These are phyloP conservation scores for Micromonas pusilla DNA, from an alignment of 139 green algal genomes.

Conservation along the genomic window DNA sequence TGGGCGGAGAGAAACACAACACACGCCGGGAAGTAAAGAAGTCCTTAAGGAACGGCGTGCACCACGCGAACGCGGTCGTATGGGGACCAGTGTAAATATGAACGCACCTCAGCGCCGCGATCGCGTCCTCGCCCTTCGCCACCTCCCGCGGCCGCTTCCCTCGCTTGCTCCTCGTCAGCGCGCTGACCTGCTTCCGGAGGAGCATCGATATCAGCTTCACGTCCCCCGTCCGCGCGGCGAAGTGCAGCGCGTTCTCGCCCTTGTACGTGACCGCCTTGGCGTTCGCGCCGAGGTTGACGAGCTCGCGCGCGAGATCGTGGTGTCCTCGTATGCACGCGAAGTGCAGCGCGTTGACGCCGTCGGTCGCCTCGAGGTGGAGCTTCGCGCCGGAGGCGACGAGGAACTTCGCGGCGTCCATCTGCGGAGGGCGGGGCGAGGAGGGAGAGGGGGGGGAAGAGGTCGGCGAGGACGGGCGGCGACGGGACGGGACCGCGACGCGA, in stretches of 20 bases:
- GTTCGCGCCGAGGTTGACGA: slow-evolving; percentile 7
- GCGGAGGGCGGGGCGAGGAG: no score
- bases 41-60: no score
- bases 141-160: neutral
- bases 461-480: no score
- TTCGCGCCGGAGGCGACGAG: neutral
- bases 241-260: slow-evolving; percentile 20
- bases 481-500: no score
- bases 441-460: no score
- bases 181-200: neutral
- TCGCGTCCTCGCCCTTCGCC: neutral
- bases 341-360: slow-evolving; percentile 9
- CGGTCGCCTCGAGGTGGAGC: neutral
- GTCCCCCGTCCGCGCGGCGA: neutral
- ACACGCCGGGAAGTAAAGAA: no score
- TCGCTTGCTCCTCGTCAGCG: neutral
- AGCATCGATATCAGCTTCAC: neutral
- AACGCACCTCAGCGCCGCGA: neutral
- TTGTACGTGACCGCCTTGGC: slow-evolving; percentile 7
- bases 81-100: no score
- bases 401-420: neutral
- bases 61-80: no score
- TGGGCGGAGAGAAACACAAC: no score
- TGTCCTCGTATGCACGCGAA: slow-evolving; percentile 15
- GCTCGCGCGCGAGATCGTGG: neutral